Percentiles rank a stretch among this genome's conserved stretches.
Evolutionary conservation across 2,329 filamentous ascomycete genomes (phyloP).

Genomic region (Colletotrichum orchidophilum): DNA sequence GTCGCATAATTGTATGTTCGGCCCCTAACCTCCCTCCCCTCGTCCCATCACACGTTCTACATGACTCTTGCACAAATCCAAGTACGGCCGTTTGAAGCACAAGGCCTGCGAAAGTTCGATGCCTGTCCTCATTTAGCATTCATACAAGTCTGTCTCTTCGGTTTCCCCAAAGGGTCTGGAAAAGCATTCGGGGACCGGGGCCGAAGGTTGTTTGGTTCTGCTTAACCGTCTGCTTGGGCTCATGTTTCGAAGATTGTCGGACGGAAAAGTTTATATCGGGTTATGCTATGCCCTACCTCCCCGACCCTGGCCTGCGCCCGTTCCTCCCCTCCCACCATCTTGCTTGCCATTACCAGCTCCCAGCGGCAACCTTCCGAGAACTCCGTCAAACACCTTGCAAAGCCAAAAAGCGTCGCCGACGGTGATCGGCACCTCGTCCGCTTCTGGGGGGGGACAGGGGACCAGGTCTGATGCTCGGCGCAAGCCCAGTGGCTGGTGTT

Average conservation of each 20-base stretch:
- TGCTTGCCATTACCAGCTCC: slow-evolving; percentile 7
- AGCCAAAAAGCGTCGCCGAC: slow-evolving; percentile 21
- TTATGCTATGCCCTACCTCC: slow-evolving; percentile 26
- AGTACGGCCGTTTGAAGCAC: neutral
- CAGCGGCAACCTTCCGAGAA: slow-evolving; percentile 28
- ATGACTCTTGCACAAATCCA: neutral
- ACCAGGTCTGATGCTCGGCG: slow-evolving; percentile 16
- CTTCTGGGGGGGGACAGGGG: slow-evolving; percentile 11
- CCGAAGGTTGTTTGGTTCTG: slow-evolving; percentile 27
- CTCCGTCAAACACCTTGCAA: slow-evolving; percentile 31
- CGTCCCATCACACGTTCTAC: slow-evolving; percentile 7
- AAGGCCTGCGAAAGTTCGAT: slow-evolving; percentile 27
- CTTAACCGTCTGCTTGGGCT: slow-evolving; percentile 29
- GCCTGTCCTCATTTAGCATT: slow-evolving; percentile 10
- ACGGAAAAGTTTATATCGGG: slow-evolving; percentile 31
- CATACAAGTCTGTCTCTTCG: slow-evolving; percentile 9
- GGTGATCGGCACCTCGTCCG: slow-evolving; percentile 20
- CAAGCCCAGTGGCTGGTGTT: slow-evolving; percentile 31
- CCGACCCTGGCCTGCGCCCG: slow-evolving; percentile 26
- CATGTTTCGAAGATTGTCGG: slow-evolving; percentile 31
- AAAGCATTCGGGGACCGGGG: slow-evolving; percentile 23
- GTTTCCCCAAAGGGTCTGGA: slow-evolving; percentile 6
- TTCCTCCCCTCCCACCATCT: slow-evolving; percentile 18
- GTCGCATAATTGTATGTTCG: slow-evolving; percentile 28
- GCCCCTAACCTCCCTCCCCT: slow-evolving; percentile 5